These are phyloP conservation scores for Ricinus communis DNA, from an alignment of 345 rosid species.

Conservation along the genomic window DNA sequence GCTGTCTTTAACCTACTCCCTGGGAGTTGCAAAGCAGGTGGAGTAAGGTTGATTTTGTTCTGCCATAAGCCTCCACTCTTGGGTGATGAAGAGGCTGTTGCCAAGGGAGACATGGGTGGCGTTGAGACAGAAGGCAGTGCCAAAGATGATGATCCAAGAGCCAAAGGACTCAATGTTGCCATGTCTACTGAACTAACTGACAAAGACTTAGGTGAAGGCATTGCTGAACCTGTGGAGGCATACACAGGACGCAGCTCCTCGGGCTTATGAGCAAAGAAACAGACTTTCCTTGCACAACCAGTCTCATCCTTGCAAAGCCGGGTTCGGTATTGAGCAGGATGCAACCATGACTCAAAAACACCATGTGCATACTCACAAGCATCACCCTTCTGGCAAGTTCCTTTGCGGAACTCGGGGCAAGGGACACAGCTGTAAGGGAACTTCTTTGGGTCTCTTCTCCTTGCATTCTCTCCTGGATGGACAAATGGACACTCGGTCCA, in stretches of 20 bases:
- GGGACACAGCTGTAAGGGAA: conserved; percentile 94
- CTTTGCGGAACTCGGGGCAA: conserved; percentile 96
- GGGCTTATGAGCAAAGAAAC: conserved; percentile 90
- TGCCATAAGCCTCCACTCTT: conserved; percentile 69
- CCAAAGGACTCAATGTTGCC: conserved; percentile 54
- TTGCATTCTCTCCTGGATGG: conserved; percentile 97
- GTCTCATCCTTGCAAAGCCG: conserved; percentile 96
- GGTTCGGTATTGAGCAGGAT: conserved; percentile 93
- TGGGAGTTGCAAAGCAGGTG: conserved; percentile 72
- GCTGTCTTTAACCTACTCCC: conserved; percentile 86
- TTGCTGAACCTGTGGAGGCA: conserved; percentile 92
- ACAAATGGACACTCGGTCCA: conserved; percentile 99
- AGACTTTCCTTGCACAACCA: conserved; percentile 83
- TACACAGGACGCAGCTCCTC: conserved; percentile 91
- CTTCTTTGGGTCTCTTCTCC: conserved; percentile 95
- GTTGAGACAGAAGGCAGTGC: conserved; percentile 60
- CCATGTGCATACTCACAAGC: conserved; percentile 95
- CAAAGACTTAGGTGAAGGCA: conserved; percentile 82
- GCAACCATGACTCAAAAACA: conserved; percentile 98
- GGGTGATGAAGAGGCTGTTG: conserved; percentile 64
- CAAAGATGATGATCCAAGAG: conserved; percentile 52
- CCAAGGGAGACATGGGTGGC: conserved; percentile 76
- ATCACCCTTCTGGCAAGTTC: conserved; percentile 86
- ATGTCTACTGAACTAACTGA: conserved; percentile 56
- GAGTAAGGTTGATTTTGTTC: conserved; percentile 67